Base-by-base conservation (phyloP, 2,329 filamentous ascomycete species). In the Colletotrichum nymphaeae region DNA sequence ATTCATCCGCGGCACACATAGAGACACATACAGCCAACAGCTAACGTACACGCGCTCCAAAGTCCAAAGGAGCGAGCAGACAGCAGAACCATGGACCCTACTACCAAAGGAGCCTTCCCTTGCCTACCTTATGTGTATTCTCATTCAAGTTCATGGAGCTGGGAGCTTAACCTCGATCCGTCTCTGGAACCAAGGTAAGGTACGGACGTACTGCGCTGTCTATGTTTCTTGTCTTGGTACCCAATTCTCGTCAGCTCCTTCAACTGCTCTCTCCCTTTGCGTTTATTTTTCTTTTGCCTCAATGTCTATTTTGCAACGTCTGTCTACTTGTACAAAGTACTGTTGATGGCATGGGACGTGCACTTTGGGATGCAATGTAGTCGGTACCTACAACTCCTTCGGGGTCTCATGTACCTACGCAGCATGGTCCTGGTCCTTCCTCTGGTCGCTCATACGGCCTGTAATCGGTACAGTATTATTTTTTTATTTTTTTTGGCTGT, bases 101-200 rank as follows among this genome's bases (percentile, higher is more conserved):
- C 32, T 35, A 35, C 32, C 32, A 3, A 35, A 35, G 11, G 11
- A 35, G 11, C 32, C 11, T 35, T 35, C 32, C 32, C 32, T 35
- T 35, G 32, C 32, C 32, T 35, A 35, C 32, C 30, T 32, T 32
- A 3, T 12, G 32, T 35, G 32, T 12, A 65, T 49, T 56, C 24
- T 16, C 63, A 65, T 12, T 35, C 30, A 30, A 64, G 5, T 57
- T 37, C 28, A 32, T 26, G 42, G 16, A 69, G 59, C 52, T 58
- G 59, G 65, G 60, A 49, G 35, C 63, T 49, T 57, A 35, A 59
- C 49, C 42, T 56, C 67, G 42, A 35, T 52, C 56, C 60, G 32
- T 42, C 22, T 26, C 26, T 28, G 67, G 58, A 56, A 58, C 66
- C 65, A 42, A 69, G 69, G 65, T 65, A 73, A 69, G 69, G 52